Percentiles rank a stretch among this genome's conserved stretches.
Conservation (phyloP, 176 grass and related monocot species). For the Alopecurus myosuroides region DNA sequence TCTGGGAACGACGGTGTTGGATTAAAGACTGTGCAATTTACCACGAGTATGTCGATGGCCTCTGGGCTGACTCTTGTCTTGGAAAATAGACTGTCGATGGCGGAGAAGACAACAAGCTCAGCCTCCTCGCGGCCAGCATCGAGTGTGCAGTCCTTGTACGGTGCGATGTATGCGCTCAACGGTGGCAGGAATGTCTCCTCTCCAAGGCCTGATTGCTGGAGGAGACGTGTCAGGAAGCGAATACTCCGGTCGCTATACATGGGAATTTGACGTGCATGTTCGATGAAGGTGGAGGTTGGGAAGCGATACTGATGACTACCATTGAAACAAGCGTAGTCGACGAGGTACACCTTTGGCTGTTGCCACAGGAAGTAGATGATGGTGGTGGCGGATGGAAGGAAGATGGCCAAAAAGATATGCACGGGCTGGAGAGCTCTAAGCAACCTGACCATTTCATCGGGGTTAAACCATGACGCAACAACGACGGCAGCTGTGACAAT, state of each 20-base stretch:
- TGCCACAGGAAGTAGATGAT: conserved; percentile 31
- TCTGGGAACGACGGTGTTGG: conserved; percentile 57
- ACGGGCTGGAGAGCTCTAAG: not conserved
- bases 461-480: not conserved
- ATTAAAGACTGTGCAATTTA: conserved; percentile 45
- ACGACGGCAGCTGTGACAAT: not conserved
- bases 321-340: conserved; percentile 70
- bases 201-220: conserved; percentile 48
- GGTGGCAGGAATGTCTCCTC: conserved; percentile 58
- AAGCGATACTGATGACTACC: conserved; percentile 31
- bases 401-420: conserved; percentile 24
- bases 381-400: not conserved
- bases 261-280: conserved; percentile 44
- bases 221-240: conserved; percentile 48
- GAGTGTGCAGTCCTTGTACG: not conserved
- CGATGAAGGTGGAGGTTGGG: conserved; percentile 46
- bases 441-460: not conserved
- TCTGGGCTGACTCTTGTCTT: conserved; percentile 23
- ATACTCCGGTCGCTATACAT: conserved; percentile 45
- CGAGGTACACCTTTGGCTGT: conserved; percentile 46
- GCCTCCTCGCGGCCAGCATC: conserved; percentile 40
- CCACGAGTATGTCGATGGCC: conserved; percentile 41
- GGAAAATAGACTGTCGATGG: conserved; percentile 51
- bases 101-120: conserved; percentile 54
- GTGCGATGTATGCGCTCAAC: conserved; percentile 33